phyloP scores from a whole-genome alignment of 2,329 filamentous ascomycete species.

The Domatiomyces catenatus region DNA sequence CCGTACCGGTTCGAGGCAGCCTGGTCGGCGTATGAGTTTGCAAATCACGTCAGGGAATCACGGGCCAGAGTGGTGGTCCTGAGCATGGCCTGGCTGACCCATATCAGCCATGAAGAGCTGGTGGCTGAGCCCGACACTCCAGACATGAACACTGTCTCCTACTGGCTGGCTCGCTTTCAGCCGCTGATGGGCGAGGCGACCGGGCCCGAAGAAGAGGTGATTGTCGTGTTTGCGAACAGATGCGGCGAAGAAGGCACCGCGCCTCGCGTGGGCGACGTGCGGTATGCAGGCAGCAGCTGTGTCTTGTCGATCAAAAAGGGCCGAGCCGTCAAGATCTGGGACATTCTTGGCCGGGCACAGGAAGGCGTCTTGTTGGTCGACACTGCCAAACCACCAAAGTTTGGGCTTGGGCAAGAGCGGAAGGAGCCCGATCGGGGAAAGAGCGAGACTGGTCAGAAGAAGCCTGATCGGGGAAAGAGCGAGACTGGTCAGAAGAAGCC shows the following conservation, averaged over 20 bases:
- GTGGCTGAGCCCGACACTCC: conserved; percentile 29
- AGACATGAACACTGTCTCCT: conserved; percentile 45
- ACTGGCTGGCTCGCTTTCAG: conserved; percentile 47
- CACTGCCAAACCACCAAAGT: conserved; percentile 25
- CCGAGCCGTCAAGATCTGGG: conserved; percentile 30
- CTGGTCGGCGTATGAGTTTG: conserved; percentile 46
- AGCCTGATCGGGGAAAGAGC: too few species aligned
- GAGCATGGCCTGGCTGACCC: conserved; percentile 49
- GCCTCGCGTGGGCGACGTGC: conserved; percentile 25
- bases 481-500: too few species aligned
- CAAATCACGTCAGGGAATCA: conserved; percentile 35
- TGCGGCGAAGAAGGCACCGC: conserved; percentile 26
- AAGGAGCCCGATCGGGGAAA: background rate
- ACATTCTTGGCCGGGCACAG: conserved; percentile 29
- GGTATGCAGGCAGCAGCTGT: conserved; percentile 35
- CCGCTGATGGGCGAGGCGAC: conserved; percentile 28
- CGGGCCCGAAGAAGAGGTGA: conserved; percentile 21
- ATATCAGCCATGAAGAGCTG: conserved; percentile 34
- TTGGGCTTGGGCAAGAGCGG: conserved; percentile 3
- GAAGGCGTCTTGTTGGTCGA: conserved; percentile 34
- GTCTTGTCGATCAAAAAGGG: conserved; percentile 24
- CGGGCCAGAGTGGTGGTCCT: conserved; percentile 39
- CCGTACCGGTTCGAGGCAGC: conserved; percentile 46
- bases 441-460: too few species aligned
- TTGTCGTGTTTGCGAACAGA: conserved; percentile 34